Percentiles rank a stretch among this genome's conserved stretches.
phyloP scores from a whole-genome alignment of 2,329 filamentous ascomycete species.

The Monosporascus sp. region DNA sequence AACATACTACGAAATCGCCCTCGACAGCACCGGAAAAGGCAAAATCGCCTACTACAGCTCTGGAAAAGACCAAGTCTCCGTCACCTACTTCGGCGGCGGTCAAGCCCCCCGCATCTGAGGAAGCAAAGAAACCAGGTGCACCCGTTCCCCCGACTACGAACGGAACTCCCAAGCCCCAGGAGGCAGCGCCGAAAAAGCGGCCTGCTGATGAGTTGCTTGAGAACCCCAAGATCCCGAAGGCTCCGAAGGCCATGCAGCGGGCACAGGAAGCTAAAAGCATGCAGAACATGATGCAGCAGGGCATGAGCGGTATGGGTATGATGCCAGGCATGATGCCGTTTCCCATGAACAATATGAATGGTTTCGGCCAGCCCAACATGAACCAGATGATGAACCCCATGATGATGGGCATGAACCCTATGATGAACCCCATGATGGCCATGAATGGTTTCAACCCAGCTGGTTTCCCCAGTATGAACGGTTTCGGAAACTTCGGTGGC shows the following conservation, averaged over 20 bases:
- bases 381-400: conserved; percentile 23
- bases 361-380: conserved; percentile 33
- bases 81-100: conserved; percentile 20
- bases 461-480: conserved; percentile 28
- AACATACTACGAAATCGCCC: conserved; percentile 32
- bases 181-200: conserved; percentile 64
- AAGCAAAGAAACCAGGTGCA: conserved; percentile 17
- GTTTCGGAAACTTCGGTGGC: conserved; percentile 32
- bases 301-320: conserved; percentile 44
- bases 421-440: conserved; percentile 36
- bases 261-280: conserved; percentile 31
- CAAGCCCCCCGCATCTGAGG: conserved; percentile 24
- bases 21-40: conserved; percentile 23
- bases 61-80: conserved; percentile 24
- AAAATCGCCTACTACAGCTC: conserved; percentile 21
- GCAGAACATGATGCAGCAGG: conserved; percentile 40
- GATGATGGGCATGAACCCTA: conserved; percentile 33
- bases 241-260: conserved; percentile 59
- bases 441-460: conserved; percentile 34
- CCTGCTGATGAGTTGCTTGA: conserved; percentile 68
- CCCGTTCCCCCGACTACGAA: conserved; percentile 17
- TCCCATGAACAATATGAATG: conserved; percentile 33
- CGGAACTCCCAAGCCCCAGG: conserved; percentile 15
- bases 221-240: conserved; percentile 61
- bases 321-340: conserved; percentile 41